Conservation (phyloP, 257 asterid species). For the Forsythia viridissima region DNA sequence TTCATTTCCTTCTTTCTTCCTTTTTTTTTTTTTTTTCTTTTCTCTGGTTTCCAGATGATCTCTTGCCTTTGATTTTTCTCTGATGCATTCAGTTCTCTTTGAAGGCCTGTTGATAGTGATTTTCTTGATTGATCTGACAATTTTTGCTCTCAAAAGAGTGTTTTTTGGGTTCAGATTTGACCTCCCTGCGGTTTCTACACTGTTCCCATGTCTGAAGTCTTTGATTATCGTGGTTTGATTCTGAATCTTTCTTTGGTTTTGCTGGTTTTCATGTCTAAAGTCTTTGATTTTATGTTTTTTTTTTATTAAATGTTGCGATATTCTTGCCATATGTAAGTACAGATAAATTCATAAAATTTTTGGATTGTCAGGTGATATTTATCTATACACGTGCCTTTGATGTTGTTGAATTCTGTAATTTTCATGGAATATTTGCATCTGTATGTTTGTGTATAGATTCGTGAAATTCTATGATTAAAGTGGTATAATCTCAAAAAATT, state of each 20-base stretch:
- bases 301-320: not conserved
- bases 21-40: conserved; percentile 41
- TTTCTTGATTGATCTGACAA: conserved; percentile 39
- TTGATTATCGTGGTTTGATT: conserved; percentile 73
- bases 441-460: not conserved
- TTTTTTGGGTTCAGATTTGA: conserved; percentile 46
- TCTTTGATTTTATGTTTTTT: not conserved
- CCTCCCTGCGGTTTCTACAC: conserved; percentile 30
- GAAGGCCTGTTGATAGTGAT: conserved; percentile 36
- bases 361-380: not conserved
- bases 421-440: not conserved
- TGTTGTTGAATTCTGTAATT: not conserved
- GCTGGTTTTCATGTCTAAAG: not conserved
- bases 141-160: conserved; percentile 66
- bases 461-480: not conserved
- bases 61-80: conserved; percentile 30
- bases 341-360: too few relatives aligned
- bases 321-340: too few relatives aligned
- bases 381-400: not conserved
- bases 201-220: conserved; percentile 68
- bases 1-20: not conserved
- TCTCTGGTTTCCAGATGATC: conserved; percentile 68
- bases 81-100: conserved; percentile 59
- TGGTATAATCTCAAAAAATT: not conserved
- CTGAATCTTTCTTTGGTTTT: conserved; percentile 30